Base-by-base conservation (phyloP, 768 basidiomycete genomes). In the Xerocomus potaroensis region DNA sequence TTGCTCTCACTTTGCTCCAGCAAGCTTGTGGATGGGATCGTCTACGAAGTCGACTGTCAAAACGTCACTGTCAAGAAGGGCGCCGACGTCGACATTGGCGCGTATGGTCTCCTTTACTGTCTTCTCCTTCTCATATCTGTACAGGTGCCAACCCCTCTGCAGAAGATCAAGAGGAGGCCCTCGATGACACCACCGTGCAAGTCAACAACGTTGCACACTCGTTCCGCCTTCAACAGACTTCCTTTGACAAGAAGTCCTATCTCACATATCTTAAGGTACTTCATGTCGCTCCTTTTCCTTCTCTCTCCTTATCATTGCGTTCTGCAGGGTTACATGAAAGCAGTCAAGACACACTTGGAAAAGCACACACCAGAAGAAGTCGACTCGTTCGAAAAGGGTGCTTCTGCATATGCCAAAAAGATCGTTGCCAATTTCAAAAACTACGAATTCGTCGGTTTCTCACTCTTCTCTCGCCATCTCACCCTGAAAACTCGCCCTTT, bases 151-250 rank as follows among this genome's bases (percentile, higher is more conserved):
- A 97, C 70, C 87, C 94, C 32, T 97, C 94, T 36, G 73, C 83
- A 6, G 95, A 98, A 71, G 95, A 96, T 43, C 71, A 71, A 38
- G 83, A 81, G 0, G 96, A 98, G 45, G 74, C 72, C 22, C 66
- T 94, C 45, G 94, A 92, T 66, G 87, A 88, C 1, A 90, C 88
- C 52, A 73, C 79, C n/a, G 5, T 41, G 12, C 72, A 72, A 47
- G 85, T 95, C 63, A 98, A 93, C 84, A 91, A 98, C 68, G 76
- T 98, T 54, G 82, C 83, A 42, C 71, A 91, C 74, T 92, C 92
- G 32, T 93, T 94, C 83, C 87, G 94, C 58, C 84, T 99, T 49
- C 80, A 87, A 60, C 16, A 63, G 23, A 94, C 91, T 11, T 2
- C 61, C 1, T 98, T 93, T 68, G 91, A 96, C 74, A 98, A 97